Conservation (phyloP, 2,329 filamentous ascomycete genomes). For the Aspergillus texensis region DNA sequence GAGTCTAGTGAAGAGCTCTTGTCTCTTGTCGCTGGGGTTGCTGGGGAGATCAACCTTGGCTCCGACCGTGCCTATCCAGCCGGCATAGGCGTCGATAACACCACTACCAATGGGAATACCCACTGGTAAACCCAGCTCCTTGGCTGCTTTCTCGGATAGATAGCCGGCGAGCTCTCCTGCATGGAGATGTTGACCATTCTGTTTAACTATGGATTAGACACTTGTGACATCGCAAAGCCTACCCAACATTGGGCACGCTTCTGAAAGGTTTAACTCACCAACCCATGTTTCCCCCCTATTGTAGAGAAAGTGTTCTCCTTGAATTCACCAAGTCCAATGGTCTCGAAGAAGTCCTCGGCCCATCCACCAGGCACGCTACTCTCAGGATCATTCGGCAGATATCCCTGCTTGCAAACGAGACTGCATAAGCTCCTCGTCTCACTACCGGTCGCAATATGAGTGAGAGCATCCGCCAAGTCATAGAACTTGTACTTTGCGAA, state of each 20-base stretch:
- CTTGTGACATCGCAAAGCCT: no score
- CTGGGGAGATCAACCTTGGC: slow-evolving; percentile 84
- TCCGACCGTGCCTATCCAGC: slow-evolving; percentile 97
- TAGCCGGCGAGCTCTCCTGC: slow-evolving; percentile 89
- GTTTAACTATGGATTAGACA: background rate
- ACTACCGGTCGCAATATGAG: slow-evolving; percentile 88
- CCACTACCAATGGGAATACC: slow-evolving; percentile 93
- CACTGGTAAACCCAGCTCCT: slow-evolving; percentile 80
- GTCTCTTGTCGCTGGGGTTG: slow-evolving; percentile 72
- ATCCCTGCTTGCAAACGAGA: slow-evolving; percentile 96
- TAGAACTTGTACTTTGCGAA: slow-evolving; percentile 97
- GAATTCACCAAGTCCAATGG: slow-evolving; percentile 81
- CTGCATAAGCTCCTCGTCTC: slow-evolving; percentile 94
- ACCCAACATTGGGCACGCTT: no score
- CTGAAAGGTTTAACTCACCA: background rate
- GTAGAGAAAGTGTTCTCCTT: background rate
- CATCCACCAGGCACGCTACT: slow-evolving; percentile 90
- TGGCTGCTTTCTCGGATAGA: slow-evolving; percentile 81
- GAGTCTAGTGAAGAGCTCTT: slow-evolving; percentile 81
- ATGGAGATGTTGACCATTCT: slow-evolving; percentile 91
- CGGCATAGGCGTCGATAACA: slow-evolving; percentile 97
- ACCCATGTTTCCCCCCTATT: background rate
- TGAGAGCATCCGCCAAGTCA: slow-evolving; percentile 88
- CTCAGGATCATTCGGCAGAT: slow-evolving; percentile 93
- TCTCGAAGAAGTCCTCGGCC: slow-evolving; percentile 90